Percentiles rank a stretch among this genome's conserved stretches.
Evolutionary conservation across 2,329 filamentous ascomycete genomes (phyloP).

Genomic region (Gaeumannomyces sp.): DNA sequence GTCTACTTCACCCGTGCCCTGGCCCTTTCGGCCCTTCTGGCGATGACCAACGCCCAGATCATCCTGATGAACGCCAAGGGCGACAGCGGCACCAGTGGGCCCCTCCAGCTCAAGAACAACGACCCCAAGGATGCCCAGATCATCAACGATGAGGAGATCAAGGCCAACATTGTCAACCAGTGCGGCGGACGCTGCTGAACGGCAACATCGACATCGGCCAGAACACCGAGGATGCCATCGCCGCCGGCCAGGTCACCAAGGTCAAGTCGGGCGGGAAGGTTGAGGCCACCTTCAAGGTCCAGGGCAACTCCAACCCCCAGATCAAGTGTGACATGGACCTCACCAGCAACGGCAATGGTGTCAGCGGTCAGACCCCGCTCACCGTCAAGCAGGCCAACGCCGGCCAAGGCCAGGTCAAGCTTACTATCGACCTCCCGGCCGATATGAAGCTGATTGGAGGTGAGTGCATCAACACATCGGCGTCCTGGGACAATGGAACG

Average conservation of each 20-base stretch:
- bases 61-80: constrained; percentile 4
- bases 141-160: constrained; percentile 49
- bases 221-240: constrained; percentile 45
- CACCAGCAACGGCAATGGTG: constrained; percentile 36
- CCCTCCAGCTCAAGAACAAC: constrained; percentile 32
- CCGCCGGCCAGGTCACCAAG: constrained; percentile 38
- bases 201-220: constrained; percentile 58
- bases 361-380: constrained; percentile 34
- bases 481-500: background rate
- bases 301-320: constrained; percentile 49
- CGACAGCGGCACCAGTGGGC: constrained; percentile 2
- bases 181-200: constrained; percentile 53
- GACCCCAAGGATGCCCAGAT: constrained; percentile 55
- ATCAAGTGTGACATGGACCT: constrained; percentile 47
- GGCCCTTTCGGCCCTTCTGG: constrained; percentile 11
- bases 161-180: constrained; percentile 44
- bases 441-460: constrained; percentile 43
- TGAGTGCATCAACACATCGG: constrained; percentile 23
- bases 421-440: constrained; percentile 46
- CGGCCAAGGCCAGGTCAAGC: constrained; percentile 40
- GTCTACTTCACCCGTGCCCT: constrained; percentile 4
- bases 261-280: constrained; percentile 40
- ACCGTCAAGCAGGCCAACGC: constrained; percentile 13
- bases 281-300: constrained; percentile 38
- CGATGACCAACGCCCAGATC: constrained; percentile 12